phyloP scores from a whole-genome alignment of 345 rosid species.

The Brassica cretica region DNA sequence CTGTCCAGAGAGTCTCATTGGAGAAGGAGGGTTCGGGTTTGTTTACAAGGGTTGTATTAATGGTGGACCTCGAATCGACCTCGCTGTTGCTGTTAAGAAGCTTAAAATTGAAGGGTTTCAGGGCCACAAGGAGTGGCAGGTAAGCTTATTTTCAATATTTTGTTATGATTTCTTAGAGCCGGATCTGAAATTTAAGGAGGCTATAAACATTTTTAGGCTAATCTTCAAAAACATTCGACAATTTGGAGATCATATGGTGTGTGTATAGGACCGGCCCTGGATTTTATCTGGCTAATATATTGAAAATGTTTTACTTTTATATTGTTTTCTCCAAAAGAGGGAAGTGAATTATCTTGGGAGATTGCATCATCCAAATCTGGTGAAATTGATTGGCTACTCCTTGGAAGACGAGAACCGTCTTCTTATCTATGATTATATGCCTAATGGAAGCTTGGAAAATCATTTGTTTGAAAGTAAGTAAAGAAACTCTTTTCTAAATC shows the following conservation, averaged over 20 bases:
- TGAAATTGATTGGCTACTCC: slow-evolving; percentile 77
- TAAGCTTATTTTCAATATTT: slow-evolving; percentile 33
- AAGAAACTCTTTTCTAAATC: background rate
- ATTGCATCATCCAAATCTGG: slow-evolving; percentile 79
- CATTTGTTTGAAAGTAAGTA: slow-evolving; percentile 69
- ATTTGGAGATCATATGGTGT: too few relatives aligned
- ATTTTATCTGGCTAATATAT: background rate
- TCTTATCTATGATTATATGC: slow-evolving; percentile 80
- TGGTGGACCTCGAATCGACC: slow-evolving; percentile 51
- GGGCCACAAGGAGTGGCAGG: slow-evolving; percentile 95
- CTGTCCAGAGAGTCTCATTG: slow-evolving; percentile 57
- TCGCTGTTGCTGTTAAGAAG: slow-evolving; percentile 71
- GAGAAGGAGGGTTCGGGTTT: slow-evolving; percentile 90
- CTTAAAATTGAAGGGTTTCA: slow-evolving; percentile 71
- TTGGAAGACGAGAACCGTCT: slow-evolving; percentile 63
- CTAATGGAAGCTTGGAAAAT: slow-evolving; percentile 75
- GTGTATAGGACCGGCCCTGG: background rate
- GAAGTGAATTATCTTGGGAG: slow-evolving; percentile 77
- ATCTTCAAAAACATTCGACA: background rate
- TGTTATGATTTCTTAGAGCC: background rate
- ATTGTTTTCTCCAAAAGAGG: slow-evolving; percentile 43
- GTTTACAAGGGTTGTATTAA: slow-evolving; percentile 84
- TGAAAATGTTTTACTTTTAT: background rate
- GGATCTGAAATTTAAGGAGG: background rate
- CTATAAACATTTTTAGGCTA: background rate